Evolutionary conservation across 164 flowering plant species (phyloP).

Genomic region (Pachysandra terminalis): DNA sequence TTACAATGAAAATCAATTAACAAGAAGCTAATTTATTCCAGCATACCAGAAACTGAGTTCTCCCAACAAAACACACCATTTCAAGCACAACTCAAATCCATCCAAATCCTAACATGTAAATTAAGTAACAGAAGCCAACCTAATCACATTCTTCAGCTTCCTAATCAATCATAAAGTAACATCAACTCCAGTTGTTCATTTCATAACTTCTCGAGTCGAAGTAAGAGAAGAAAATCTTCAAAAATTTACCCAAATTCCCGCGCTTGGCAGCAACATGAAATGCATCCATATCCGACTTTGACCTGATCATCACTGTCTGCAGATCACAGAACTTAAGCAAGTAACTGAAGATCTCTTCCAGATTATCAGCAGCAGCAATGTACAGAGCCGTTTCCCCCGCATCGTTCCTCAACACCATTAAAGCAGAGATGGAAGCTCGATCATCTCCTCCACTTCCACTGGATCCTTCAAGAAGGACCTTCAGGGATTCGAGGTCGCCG

Average conservation of each 20-base stretch:
- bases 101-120: no score
- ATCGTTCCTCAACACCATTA: conserved; percentile 66
- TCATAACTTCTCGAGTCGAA: no score
- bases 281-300: conserved; percentile 61
- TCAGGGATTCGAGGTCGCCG: conserved; percentile 49
- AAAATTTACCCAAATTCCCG: conserved; percentile 64
- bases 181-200: no score
- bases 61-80: no score
- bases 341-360: conserved; percentile 45
- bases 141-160: neutral
- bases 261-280: conserved; percentile 85
- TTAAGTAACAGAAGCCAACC: neutral
- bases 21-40: no score
- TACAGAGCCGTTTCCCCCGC: conserved; percentile 75
- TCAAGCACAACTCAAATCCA: no score
- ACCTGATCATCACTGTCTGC: conserved; percentile 49
- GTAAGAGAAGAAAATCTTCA: neutral
- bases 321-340: conserved; percentile 60
- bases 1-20: neutral
- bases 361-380: conserved; percentile 69
- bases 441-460: conserved; percentile 23
- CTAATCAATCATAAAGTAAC: no score
- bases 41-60: neutral
- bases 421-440: conserved; percentile 28
- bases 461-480: conserved; percentile 26